phyloP scores from a whole-genome alignment of 108 stramenopile genomes.

The Chaetoceros muelleri region DNA sequence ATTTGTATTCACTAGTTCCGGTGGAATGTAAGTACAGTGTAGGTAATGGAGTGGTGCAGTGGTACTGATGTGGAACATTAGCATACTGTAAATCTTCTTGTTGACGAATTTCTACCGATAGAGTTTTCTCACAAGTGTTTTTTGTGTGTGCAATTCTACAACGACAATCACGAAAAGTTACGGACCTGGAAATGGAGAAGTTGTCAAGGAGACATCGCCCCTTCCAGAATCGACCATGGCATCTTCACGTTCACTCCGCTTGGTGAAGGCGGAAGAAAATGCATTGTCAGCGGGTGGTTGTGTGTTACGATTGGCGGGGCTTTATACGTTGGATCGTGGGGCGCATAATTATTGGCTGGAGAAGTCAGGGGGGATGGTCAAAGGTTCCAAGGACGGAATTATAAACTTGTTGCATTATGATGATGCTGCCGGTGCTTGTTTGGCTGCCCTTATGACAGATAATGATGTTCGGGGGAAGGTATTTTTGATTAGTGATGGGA shows the following conservation, averaged over 20 bases:
- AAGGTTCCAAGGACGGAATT: conserved; percentile 67
- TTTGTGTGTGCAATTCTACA: no score
- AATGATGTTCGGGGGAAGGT: conserved; percentile 27
- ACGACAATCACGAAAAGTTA: no score
- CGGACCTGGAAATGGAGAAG: conserved; percentile 25
- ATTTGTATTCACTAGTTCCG: conserved; percentile 80
- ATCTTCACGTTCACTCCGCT: conserved; percentile 23
- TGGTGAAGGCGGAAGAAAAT: conserved; percentile 58
- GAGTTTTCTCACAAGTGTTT: no score
- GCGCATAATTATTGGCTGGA: conserved; percentile 83
- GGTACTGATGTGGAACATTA: no score
- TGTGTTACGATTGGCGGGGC: conserved; percentile 59
- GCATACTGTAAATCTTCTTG: no score
- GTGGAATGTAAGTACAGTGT: conserved; percentile 60
- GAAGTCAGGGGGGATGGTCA: conserved; percentile 34
- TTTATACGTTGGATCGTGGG: conserved; percentile 71
- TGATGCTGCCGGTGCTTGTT: conserved; percentile 64
- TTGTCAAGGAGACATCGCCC: conserved; percentile 49
- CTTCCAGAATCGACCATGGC: conserved; percentile 28
- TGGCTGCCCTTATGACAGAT: conserved; percentile 49
- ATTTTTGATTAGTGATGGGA: conserved; percentile 79
- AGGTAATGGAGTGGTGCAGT: no score
- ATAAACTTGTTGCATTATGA: conserved; percentile 85
- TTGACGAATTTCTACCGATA: no score
- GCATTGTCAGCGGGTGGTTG: conserved; percentile 40